phyloP scores from a whole-genome alignment of 163 green algal genomes.

The Chlamydomonas reinhardtii region DNA sequence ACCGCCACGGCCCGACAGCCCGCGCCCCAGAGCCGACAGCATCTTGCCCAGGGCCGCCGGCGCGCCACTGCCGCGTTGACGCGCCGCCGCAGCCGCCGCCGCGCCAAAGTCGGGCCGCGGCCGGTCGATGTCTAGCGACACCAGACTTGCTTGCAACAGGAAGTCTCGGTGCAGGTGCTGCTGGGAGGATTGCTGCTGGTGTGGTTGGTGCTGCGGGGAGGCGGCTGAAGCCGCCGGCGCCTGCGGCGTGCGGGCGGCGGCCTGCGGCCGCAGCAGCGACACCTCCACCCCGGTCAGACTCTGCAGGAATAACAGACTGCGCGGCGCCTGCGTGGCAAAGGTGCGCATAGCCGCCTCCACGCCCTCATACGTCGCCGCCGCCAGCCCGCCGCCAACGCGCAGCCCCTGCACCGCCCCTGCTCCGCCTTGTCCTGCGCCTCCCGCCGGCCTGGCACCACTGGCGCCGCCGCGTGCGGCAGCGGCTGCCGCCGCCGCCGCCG shows the following conservation, averaged over 20 bases:
- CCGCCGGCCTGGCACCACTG: background rate
- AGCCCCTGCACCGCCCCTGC: background rate
- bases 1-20: slow-evolving; percentile 2
- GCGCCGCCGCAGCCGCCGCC: slow-evolving; percentile 7
- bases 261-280: slow-evolving; percentile 8
- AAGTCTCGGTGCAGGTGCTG: background rate
- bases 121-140: slow-evolving; percentile 15
- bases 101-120: slow-evolving; percentile 21
- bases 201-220: too few relatives aligned
- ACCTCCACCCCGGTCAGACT: slow-evolving; percentile 6
- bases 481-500: background rate
- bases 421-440: background rate
- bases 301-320: slow-evolving; percentile 40
- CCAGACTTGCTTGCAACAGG: slow-evolving; percentile 19
- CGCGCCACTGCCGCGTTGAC: slow-evolving; percentile 4
- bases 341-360: slow-evolving; percentile 22
- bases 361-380: background rate
- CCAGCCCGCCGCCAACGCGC: slow-evolving; percentile 23
- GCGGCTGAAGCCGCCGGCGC: too few relatives aligned
- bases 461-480: background rate
- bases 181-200: background rate
- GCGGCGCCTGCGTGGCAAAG: slow-evolving; percentile 17
- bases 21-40: slow-evolving; percentile 11
- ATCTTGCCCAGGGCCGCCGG: slow-evolving; percentile 12
- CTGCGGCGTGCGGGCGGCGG: too few relatives aligned